These are phyloP conservation scores for Ceratocystis albifundus DNA, from an alignment of 2,329 filamentous ascomycete genomes.

Conservation along the genomic window DNA sequence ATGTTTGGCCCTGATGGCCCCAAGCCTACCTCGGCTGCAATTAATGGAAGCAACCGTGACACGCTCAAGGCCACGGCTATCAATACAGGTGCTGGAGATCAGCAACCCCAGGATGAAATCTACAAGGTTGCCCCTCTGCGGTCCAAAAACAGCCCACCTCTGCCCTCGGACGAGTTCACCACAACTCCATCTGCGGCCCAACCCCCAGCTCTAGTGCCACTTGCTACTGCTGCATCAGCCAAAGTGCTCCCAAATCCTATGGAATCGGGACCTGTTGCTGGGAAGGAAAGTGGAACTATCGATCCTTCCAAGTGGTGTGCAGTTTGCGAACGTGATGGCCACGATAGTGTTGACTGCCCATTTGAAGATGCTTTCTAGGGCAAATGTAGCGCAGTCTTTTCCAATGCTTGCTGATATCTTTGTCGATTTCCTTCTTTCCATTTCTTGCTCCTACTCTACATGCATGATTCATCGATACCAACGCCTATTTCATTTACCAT, in stretches of 20 bases:
- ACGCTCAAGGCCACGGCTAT: constrained; percentile 19
- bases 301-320: constrained; percentile 93
- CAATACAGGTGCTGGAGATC: constrained; percentile 27
- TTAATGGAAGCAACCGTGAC: constrained; percentile 22
- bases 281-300: constrained; percentile 64
- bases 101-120: constrained; percentile 32
- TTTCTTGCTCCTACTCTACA: background rate
- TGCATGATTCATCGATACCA: constrained; percentile 17
- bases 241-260: constrained; percentile 49
- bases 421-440: background rate
- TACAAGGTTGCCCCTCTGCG: constrained; percentile 45
- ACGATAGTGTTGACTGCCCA: constrained; percentile 90
- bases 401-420: background rate
- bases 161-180: background rate
- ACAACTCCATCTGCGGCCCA: background rate
- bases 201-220: constrained; percentile 8
- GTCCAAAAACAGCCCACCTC: constrained; percentile 32
- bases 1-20: constrained; percentile 54
- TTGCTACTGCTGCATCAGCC: constrained; percentile 32
- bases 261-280: constrained; percentile 58
- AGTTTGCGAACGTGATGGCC: constrained; percentile 87
- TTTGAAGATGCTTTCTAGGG: constrained; percentile 67
- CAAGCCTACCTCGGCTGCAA: constrained; percentile 27
- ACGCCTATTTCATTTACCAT: constrained; percentile 8
- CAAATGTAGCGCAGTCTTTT: background rate